Conservation (phyloP, 2,329 filamentous ascomycete species). For the Madurella mycetomatis region DNA sequence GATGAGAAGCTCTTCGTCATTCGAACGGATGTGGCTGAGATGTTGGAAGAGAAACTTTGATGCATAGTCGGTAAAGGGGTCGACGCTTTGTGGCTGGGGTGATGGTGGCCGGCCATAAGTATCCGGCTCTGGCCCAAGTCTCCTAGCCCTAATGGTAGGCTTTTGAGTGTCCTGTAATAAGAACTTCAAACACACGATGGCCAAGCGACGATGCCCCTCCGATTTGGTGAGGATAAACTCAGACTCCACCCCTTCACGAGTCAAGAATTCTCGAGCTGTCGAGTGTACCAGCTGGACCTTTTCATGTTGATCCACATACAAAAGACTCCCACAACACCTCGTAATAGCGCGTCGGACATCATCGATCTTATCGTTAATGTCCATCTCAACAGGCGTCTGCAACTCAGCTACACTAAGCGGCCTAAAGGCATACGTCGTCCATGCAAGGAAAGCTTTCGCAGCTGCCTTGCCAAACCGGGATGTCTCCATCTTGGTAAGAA, state of each 20-base stretch:
- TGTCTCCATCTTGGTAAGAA: conserved; percentile 25
- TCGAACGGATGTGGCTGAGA: conserved; percentile 5
- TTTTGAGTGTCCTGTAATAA: conserved; percentile 12
- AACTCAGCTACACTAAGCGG: conserved; percentile 27
- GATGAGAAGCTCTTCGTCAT: conserved; percentile 18
- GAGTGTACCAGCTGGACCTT: conserved; percentile 28
- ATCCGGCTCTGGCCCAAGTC: not conserved
- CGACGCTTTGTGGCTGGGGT: not conserved
- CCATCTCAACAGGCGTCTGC: conserved; percentile 24
- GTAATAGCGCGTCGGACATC: conserved; percentile 24
- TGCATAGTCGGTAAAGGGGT: conserved; percentile 20
- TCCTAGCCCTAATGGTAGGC: not conserved
- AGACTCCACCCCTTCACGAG: conserved; percentile 4
- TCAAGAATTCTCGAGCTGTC: conserved; percentile 30
- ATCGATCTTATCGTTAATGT: conserved; percentile 28
- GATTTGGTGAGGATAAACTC: conserved; percentile 26
- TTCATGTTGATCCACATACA: conserved; percentile 26
- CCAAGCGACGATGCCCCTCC: conserved; percentile 24
- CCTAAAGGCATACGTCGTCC: conserved; percentile 27
- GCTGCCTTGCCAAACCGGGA: conserved; percentile 25
- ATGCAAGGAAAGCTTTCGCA: conserved; percentile 26
- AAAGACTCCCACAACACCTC: conserved; percentile 27
- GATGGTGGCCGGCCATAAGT: not conserved
- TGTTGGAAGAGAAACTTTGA: conserved; percentile 26
- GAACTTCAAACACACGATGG: conserved; percentile 26